Evolutionary conservation across 805 yeast genomes (phyloP), one percentile per base, ranked within the genome.

Genomic region (Sungouiozyma intestinalis): DNA sequence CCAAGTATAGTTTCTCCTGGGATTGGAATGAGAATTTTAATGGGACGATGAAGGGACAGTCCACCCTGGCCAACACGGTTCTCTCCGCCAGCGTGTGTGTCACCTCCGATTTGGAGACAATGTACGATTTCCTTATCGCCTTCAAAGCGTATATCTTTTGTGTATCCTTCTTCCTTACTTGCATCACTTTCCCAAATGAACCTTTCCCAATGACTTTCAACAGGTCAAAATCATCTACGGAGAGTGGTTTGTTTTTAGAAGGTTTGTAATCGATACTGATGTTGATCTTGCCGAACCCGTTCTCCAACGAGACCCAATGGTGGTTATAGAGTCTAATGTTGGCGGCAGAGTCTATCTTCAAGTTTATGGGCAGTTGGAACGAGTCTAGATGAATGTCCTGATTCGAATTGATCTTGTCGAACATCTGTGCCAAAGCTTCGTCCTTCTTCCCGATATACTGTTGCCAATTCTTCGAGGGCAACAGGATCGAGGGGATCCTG

Each of bases 161-260:
- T 2, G 98, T 92, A 63, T 92, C 98, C 53, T 85, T 85, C 65
- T 92, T 92, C 48, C 87, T 79, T 35, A 92, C 98, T 64, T 92
- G 98, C 97, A 92, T 92, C 41, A 92, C 98, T 65, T 92, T 92
- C 40, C 98, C 98, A 61, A 92, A 92, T 8, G 97, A 87, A 6
- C 98, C 98, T 61, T 92, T 92, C 32, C 98, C 98, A 42, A 92
- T 86, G 17, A 92, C 98, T 64, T 92, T 92, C 51, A 92, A 72
- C 40, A 92, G 67, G 54, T 87, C 95, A 65, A 92, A 90, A 57
- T 90, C 96, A 44, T 87, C 95, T 50, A 92, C 86, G 1, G 86
- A 71, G 39, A 92, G 68, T 39, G 82, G 81, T 49, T 80, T 76
- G 58, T 75, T 76, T 48, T 65, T 74, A 41, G 74, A 68, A 16